Percentiles rank a stretch among this genome's conserved stretches.
Evolutionary conservation across 73 alveolate species (phyloP).

Genomic region (Paramecium sonneborni): DNA sequence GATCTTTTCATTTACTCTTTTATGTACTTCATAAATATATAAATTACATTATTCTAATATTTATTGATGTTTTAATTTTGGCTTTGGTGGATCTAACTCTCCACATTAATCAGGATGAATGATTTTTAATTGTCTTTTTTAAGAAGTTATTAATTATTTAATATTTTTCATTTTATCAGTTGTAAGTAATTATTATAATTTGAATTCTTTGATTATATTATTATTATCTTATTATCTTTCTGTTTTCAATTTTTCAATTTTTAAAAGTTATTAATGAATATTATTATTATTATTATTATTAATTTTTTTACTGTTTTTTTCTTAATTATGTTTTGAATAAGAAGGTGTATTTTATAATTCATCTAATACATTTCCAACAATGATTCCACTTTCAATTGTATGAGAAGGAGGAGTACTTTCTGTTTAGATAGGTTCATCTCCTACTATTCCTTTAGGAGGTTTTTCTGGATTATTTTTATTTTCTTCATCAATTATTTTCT

Average conservation of each 20-base stretch:
- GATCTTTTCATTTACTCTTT: slow-evolving; percentile 38
- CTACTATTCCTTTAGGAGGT: slow-evolving; percentile 68
- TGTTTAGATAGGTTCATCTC: slow-evolving; percentile 19
- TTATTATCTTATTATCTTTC: slow-evolving; percentile 6
- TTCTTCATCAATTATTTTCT: slow-evolving; percentile 57
- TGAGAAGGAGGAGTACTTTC: slow-evolving; percentile 20
- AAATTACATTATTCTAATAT: slow-evolving; percentile 38
- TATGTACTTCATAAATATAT: neutral
- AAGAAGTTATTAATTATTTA: neutral
- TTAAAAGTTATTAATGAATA: neutral
- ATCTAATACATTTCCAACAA: slow-evolving; percentile 19
- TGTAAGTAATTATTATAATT: neutral
- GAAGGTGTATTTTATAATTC: slow-evolving; percentile 20
- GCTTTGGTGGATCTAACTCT: neutral
- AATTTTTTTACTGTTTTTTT: neutral
- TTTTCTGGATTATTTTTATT: slow-evolving; percentile 58
- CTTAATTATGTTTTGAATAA: neutral
- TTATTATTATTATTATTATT: neutral
- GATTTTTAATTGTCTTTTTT: neutral
- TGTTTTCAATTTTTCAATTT: neutral
- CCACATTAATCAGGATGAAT: slow-evolving; percentile 41
- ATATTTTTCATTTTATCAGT: slow-evolving; percentile 23
- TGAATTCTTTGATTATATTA: neutral
- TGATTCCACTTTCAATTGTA: slow-evolving; percentile 8
- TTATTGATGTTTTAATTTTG: neutral